Conservation (phyloP, 305 asterid species). For the Fraxinus velutina region DNA sequence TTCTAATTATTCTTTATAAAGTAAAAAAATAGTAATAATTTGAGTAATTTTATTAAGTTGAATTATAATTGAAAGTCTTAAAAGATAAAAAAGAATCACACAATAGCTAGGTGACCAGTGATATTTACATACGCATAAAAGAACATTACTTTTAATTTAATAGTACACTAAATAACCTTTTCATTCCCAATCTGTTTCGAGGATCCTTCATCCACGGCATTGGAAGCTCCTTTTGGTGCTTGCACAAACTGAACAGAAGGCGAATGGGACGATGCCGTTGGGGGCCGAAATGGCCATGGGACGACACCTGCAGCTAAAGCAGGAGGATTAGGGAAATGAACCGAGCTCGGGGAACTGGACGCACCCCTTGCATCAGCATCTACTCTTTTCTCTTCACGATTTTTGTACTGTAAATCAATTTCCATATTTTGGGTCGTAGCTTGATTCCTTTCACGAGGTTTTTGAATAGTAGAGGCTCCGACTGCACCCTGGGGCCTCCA, state of each 20-base stretch:
- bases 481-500: conserved; percentile 50
- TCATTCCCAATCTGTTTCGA: conserved; percentile 36
- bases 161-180: conserved; percentile 27
- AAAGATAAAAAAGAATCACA: too few relatives aligned
- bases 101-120: conserved; percentile 40
- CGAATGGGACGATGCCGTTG: conserved; percentile 25
- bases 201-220: conserved; percentile 31
- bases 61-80: too few relatives aligned
- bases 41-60: too few relatives aligned
- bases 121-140: background rate
- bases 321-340: conserved; percentile 41
- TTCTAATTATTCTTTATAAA: too few relatives aligned
- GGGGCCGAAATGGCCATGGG: conserved; percentile 56
- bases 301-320: conserved; percentile 43
- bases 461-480: conserved; percentile 34
- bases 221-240: conserved; percentile 30
- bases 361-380: conserved; percentile 31
- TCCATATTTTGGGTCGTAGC: conserved; percentile 49
- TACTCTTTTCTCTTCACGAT: conserved; percentile 37
- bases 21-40: too few relatives aligned
- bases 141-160: too few relatives aligned
- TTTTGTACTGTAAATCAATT: conserved; percentile 40
- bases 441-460: conserved; percentile 36
- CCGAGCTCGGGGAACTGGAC: conserved; percentile 33
- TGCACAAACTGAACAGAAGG: conserved; percentile 35